Percentiles rank a stretch among this genome's conserved stretches.
Evolutionary conservation across 2,329 filamentous ascomycete species (phyloP).

Genomic region (Alternaria sp.): DNA sequence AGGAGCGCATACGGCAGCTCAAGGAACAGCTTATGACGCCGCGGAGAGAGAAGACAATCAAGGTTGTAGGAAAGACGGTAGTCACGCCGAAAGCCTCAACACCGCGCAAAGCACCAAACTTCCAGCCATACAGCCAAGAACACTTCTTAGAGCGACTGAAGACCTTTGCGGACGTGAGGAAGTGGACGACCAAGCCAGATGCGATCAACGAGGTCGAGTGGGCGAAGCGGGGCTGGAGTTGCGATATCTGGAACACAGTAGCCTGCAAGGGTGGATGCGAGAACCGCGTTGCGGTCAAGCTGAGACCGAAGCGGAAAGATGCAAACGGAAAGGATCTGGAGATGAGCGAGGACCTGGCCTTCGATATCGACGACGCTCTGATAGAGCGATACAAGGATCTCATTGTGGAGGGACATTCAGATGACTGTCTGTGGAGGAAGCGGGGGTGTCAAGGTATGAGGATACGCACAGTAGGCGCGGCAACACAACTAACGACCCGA

Average conservation of each 20-base stretch:
- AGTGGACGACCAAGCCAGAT: constrained; percentile 93
- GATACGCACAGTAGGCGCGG: not conserved
- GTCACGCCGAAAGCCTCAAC: constrained; percentile 31
- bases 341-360: constrained; percentile 55
- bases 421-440: constrained; percentile 84
- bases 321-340: constrained; percentile 55
- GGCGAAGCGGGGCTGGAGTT: constrained; percentile 93
- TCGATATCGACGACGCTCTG: constrained; percentile 65
- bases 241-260: constrained; percentile 74
- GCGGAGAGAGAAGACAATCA: constrained; percentile 36
- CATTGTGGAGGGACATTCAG: constrained; percentile 76
- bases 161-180: constrained; percentile 88
- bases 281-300: constrained; percentile 81
- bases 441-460: constrained; percentile 82
- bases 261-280: constrained; percentile 81
- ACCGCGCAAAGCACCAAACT: constrained; percentile 64
- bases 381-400: constrained; percentile 77
- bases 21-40: constrained; percentile 43
- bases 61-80: constrained; percentile 34
- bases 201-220: constrained; percentile 87
- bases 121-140: constrained; percentile 83
- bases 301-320: constrained; percentile 62
- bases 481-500: constrained; percentile 16
- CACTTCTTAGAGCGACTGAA: constrained; percentile 81
- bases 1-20: constrained; percentile 38